phyloP scores from a whole-genome alignment of 768 basidiomycete species.

The Nidularia sp. region DNA sequence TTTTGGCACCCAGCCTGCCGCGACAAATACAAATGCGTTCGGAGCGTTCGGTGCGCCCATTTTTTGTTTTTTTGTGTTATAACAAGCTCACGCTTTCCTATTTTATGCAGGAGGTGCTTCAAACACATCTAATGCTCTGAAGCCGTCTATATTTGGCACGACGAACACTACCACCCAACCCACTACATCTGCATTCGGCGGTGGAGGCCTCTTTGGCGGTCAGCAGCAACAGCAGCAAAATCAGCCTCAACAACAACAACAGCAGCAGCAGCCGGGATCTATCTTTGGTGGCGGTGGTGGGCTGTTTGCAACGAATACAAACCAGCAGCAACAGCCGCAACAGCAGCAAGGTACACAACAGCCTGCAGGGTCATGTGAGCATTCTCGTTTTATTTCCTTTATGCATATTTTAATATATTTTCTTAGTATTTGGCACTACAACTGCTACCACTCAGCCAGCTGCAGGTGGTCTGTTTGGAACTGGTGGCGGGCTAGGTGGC shows the following conservation, averaged over 20 bases:
- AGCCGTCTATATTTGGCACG: conserved; percentile 45
- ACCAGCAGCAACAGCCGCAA: conserved; percentile 32
- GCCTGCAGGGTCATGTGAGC: conserved; percentile 8
- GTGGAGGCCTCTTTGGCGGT: conserved; percentile 30
- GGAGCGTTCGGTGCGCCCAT: conserved; percentile 29
- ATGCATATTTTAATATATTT: background rate
- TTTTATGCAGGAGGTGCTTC: conserved; percentile 14
- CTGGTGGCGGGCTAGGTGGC: background rate
- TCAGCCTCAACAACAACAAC: conserved; percentile 14
- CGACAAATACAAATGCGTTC: conserved; percentile 25
- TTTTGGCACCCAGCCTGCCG: conserved; percentile 24
- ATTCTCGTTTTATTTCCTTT: conserved; percentile 5
- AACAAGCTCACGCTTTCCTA: background rate
- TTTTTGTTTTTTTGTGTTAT: background rate
- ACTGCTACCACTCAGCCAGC: background rate
- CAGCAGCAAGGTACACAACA: conserved; percentile 29
- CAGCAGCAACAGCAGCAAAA: conserved; percentile 25
- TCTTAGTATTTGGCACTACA: conserved; percentile 9
- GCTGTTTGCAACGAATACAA: conserved; percentile 30
- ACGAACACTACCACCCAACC: conserved; percentile 30
- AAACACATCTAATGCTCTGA: conserved; percentile 16
- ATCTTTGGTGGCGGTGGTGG: conserved; percentile 23
- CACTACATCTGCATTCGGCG: conserved; percentile 22
- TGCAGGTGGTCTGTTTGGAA: background rate
- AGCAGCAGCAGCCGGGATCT: conserved; percentile 9